Percentiles rank a stretch among this genome's conserved stretches.
Conservation (phyloP, 108 stramenopile genomes). For the Skeletonema marinoi region DNA sequence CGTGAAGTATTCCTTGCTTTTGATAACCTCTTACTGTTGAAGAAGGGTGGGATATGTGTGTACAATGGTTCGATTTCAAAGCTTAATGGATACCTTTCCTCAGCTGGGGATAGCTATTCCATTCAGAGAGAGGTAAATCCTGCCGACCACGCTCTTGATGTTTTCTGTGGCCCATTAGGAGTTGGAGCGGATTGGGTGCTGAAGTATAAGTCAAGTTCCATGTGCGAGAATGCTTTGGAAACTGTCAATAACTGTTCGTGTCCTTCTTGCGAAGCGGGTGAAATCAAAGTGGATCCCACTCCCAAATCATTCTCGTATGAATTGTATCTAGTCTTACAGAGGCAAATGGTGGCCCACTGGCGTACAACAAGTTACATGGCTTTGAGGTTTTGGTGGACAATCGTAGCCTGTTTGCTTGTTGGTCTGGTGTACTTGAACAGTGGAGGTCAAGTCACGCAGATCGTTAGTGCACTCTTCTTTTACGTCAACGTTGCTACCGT, state of each 20-base stretch:
- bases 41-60: conserved; percentile 44
- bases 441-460: not conserved
- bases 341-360: not conserved
- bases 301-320: not conserved
- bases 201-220: not conserved
- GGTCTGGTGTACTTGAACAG: not conserved
- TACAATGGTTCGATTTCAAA: conserved; percentile 4
- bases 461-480: not conserved
- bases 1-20: conserved; percentile 80
- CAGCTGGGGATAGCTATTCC: not conserved
- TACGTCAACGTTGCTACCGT: not conserved
- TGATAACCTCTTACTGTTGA: conserved; percentile 79
- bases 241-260: not conserved
- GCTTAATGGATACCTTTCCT: not conserved
- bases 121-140: not conserved
- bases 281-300: not conserved
- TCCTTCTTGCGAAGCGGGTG: not conserved
- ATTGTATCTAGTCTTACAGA: not conserved
- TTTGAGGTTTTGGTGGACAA: not conserved
- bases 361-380: not conserved
- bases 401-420: not conserved
- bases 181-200: not conserved
- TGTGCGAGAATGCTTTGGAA: not conserved
- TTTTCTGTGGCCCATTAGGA: not conserved
- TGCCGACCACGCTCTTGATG: not conserved